Evolutionary conservation across 768 basidiomycete genomes (phyloP), one percentile per base, ranked within the genome.

Genomic region (Postia placenta): DNA sequence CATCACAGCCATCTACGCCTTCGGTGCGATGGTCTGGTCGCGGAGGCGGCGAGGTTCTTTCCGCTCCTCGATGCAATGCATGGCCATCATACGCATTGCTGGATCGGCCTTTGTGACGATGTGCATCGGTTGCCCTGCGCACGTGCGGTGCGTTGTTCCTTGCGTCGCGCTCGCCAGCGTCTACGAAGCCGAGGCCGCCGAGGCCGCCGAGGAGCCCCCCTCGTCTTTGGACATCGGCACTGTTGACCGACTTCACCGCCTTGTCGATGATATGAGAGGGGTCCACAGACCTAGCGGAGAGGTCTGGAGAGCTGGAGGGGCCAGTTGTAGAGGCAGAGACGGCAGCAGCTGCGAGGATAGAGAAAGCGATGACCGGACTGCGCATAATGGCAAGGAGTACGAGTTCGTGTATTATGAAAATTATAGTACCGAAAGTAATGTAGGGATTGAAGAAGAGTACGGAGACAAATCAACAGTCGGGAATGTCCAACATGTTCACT

Each of bases 311-410:
- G 30, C 30, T 33, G 9, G 30, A 7, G 30, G 30, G 7, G 30
- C 15, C 7, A 15, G 11, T 39, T 2, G 37, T 17, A 14, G 47
- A 48, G 2, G 27, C 53, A 1, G 54, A 41, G 50, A 54, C 54
- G 2, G 56, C 50, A 5, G 53, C 59, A 1, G 56, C 60, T 24
- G 57, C 60, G 44, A 61, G 45, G 49, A 61, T 30, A 39, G 55
- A 51, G 35, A 61, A 58, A 20, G 53, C 53, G 45, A 61, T 38
- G 27, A 51, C 50, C 15, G 57, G 57, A 42, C 55, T 58, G 30
- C 55, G 57, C 60, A 61, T 61, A 37, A 22, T 49, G 12, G 15
- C 6, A 39, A 11, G 7, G 38, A 39, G 11, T 35, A n/a, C n/a
- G 33, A n/a, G n/a, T n/a, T n/a, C n/a, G n/a, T n/a, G n/a, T n/a